Conservation (phyloP, 2,329 filamentous ascomycete genomes). For the Botrytis fabae region DNA sequence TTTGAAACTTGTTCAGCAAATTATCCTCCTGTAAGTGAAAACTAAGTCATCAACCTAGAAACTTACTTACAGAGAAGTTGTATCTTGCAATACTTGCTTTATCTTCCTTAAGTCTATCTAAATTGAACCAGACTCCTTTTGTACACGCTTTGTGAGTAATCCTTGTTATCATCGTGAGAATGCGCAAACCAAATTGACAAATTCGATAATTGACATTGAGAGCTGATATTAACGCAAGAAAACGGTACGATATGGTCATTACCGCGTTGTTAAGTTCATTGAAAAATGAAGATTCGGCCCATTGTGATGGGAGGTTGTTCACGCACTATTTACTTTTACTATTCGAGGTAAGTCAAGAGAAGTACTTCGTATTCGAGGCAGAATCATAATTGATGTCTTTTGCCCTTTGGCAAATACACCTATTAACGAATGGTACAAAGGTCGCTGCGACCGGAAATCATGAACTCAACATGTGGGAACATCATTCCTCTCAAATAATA, state of each 20-base stretch:
- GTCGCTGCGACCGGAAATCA: constrained; percentile 47
- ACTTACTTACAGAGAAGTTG: constrained; percentile 6
- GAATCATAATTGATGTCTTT: neutral
- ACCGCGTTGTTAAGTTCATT: constrained; percentile 48
- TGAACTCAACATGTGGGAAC: constrained; percentile 53
- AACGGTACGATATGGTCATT: constrained; percentile 56
- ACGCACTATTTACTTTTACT: constrained; percentile 57
- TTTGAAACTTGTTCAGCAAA: constrained; percentile 1
- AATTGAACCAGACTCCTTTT: constrained; percentile 24
- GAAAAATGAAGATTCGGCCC: constrained; percentile 50
- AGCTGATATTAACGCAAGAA: constrained; percentile 49
- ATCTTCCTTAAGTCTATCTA: constrained; percentile 12
- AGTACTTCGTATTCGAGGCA: constrained; percentile 3
- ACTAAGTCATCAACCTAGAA: neutral
- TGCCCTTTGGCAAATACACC: constrained; percentile 26
- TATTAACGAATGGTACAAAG: constrained; percentile 38
- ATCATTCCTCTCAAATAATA: constrained; percentile 53
- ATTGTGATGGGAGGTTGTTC: constrained; percentile 56
- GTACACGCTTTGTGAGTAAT: constrained; percentile 26
- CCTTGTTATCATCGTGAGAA: constrained; percentile 47
- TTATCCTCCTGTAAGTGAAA: constrained; percentile 14
- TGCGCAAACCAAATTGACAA: constrained; percentile 51
- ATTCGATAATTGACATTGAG: constrained; percentile 46
- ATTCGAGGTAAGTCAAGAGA: constrained; percentile 50
- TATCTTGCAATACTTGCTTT: constrained; percentile 17